Percentiles rank a stretch among this genome's conserved stretches.
phyloP scores from a whole-genome alignment of 495 filamentous ascomycete species.

The Acidiella bohemica region DNA sequence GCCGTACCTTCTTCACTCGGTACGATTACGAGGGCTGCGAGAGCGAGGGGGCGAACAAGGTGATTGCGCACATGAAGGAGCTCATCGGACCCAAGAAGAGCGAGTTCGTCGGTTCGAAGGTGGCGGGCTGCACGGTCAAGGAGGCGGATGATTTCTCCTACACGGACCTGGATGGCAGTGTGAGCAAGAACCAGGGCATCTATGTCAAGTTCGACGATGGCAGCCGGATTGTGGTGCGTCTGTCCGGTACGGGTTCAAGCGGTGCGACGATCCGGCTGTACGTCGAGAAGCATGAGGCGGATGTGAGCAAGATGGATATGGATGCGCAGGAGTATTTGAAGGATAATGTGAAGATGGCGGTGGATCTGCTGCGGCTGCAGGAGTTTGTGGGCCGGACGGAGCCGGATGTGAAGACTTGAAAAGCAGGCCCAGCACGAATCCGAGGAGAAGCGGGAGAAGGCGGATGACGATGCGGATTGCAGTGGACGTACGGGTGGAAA shows the following conservation, averaged over 20 bases:
- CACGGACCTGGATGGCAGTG: conserved; percentile 90
- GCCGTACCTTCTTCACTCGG: conserved; percentile 95
- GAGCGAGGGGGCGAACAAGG: conserved; percentile 74
- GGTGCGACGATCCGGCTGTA: conserved; percentile 95
- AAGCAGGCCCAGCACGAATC: no score
- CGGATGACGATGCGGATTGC: not conserved
- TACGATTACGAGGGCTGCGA: conserved; percentile 97
- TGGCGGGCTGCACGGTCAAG: conserved; percentile 67
- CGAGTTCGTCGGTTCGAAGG: conserved; percentile 68
- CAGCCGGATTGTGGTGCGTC: conserved; percentile 79
- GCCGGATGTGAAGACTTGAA: conserved; percentile 87
- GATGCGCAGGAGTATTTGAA: conserved; percentile 90
- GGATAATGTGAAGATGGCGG: conserved; percentile 72
- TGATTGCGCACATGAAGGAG: conserved; percentile 61
- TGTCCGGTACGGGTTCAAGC: conserved; percentile 88
- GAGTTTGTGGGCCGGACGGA: conserved; percentile 79
- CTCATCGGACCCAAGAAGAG: conserved; percentile 53
- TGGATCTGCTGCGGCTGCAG: conserved; percentile 75
- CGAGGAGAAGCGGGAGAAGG: no score
- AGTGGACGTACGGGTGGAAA: not conserved
- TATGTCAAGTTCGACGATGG: conserved; percentile 92
- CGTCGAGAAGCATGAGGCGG: conserved; percentile 78
- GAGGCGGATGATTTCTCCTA: conserved; percentile 94
- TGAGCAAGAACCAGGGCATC: conserved; percentile 89
- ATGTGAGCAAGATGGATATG: conserved; percentile 56